Conservation (phyloP, 2,329 filamentous ascomycete genomes). For the Blastomyces percursus region DNA sequence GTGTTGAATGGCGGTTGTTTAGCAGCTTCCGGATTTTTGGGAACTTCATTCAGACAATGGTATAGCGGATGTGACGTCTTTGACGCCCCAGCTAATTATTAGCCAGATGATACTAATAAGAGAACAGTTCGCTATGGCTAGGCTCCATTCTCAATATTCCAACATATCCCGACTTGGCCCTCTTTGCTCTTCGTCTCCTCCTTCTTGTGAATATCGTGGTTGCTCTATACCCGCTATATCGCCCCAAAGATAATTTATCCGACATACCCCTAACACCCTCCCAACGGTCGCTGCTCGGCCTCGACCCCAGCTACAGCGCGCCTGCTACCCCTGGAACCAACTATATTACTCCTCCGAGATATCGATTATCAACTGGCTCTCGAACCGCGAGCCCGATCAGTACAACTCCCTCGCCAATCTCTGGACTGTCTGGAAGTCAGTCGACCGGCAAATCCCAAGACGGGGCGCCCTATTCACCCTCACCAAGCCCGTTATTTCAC, state of each 20-base stretch:
- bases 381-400: conserved; percentile 32
- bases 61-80: conserved; percentile 13
- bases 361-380: conserved; percentile 60
- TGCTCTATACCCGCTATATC: conserved; percentile 61
- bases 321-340: conserved; percentile 56
- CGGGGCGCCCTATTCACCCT: conserved; percentile 45
- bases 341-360: conserved; percentile 79
- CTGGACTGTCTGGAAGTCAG: conserved; percentile 15
- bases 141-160: conserved; percentile 26
- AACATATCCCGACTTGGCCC: conserved; percentile 34
- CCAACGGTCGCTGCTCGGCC: conserved; percentile 73
- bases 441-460: conserved; percentile 25
- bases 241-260: conserved; percentile 61
- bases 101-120: conserved; percentile 10
- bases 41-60: conserved; percentile 30
- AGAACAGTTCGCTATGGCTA: conserved; percentile 26
- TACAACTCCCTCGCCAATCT: conserved; percentile 29
- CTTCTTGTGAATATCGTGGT: conserved; percentile 59
- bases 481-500: conserved; percentile 51
- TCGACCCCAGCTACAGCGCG: conserved; percentile 56
- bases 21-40: conserved; percentile 38
- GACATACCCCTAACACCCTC: conserved; percentile 88
- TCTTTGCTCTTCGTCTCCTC: conserved; percentile 50
- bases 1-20: conserved; percentile 54
- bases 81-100: no score